phyloP scores from a whole-genome alignment of 805 yeast genomes.

The Candida boleticola region DNA sequence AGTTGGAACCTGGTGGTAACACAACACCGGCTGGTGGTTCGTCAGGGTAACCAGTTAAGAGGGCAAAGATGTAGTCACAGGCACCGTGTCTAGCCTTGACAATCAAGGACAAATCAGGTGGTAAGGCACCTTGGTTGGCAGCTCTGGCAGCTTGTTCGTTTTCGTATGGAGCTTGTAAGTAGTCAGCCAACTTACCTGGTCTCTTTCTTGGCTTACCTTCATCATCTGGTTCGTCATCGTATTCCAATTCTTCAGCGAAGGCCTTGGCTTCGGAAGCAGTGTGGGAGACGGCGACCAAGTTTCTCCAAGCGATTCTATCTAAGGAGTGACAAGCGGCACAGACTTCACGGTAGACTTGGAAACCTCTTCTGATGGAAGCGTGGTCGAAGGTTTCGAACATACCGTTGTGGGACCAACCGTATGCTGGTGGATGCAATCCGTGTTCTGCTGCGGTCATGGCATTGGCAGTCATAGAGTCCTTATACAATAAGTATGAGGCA shows the following conservation, averaged over 20 bases:
- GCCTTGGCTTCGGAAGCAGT: conserved; percentile 85
- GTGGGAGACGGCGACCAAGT: conserved; percentile 95
- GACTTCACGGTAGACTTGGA: conserved; percentile 97
- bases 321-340: conserved; percentile 99
- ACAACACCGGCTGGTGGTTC: conserved; percentile 97
- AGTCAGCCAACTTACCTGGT: conserved; percentile 96
- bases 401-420: conserved; percentile 92
- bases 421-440: conserved; percentile 94
- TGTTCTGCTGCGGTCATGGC: conserved; percentile 99
- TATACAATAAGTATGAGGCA: conserved; percentile 78
- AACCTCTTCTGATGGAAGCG: conserved; percentile 96
- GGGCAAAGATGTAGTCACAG: conserved; percentile 88
- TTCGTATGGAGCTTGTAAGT: conserved; percentile 91
- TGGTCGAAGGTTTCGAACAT: conserved; percentile 90
- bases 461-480: conserved; percentile 81
- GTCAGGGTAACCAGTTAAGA: conserved; percentile 98
- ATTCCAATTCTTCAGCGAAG: conserved; percentile 94
- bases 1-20: conserved; percentile 91
- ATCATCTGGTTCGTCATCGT: conserved; percentile 94
- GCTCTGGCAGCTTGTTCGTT: conserved; percentile 99
- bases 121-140: conserved; percentile 98
- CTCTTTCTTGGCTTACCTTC: conserved; percentile 98
- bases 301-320: conserved; percentile 98
- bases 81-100: conserved; percentile 99
- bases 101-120: conserved; percentile 95